Percentiles rank a stretch among this genome's conserved stretches.
Evolutionary conservation across 257 asterid genomes (phyloP).

Genomic region (Forsythia suspensa): DNA sequence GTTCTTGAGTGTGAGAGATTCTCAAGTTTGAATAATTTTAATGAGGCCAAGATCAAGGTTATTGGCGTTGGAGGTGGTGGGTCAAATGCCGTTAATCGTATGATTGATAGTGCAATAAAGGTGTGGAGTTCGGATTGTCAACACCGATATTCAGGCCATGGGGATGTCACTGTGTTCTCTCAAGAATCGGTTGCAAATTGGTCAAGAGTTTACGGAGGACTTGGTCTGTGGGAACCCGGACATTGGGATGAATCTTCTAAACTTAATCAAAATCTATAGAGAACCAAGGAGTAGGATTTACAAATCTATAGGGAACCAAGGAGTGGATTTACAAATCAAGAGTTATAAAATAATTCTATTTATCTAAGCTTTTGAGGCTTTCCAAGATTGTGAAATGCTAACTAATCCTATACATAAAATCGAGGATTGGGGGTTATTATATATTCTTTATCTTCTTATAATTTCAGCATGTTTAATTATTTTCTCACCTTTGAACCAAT

Average conservation of each 20-base stretch:
- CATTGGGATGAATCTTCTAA: conserved; percentile 54
- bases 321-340: no score
- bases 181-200: conserved; percentile 49
- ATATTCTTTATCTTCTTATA: no score
- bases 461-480: no score
- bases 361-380: no score
- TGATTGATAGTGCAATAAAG: conserved; percentile 56
- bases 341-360: no score
- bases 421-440: no score
- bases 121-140: conserved; percentile 64
- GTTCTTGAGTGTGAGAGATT: conserved; percentile 35
- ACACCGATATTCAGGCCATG: conserved; percentile 57
- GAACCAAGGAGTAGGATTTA: no score
- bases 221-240: conserved; percentile 62
- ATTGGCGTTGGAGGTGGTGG: conserved; percentile 67
- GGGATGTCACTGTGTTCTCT: conserved; percentile 46
- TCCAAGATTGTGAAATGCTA: no score
- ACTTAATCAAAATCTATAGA: no score
- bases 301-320: no score
- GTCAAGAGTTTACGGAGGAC: conserved; percentile 57
- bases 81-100: conserved; percentile 60
- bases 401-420: no score
- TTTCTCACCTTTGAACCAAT: no score
- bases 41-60: conserved; percentile 55
- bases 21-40: conserved; percentile 33